Base-by-base conservation (phyloP, 2,329 filamentous ascomycete genomes). In the Ascochyta viciae-villosae region DNA sequence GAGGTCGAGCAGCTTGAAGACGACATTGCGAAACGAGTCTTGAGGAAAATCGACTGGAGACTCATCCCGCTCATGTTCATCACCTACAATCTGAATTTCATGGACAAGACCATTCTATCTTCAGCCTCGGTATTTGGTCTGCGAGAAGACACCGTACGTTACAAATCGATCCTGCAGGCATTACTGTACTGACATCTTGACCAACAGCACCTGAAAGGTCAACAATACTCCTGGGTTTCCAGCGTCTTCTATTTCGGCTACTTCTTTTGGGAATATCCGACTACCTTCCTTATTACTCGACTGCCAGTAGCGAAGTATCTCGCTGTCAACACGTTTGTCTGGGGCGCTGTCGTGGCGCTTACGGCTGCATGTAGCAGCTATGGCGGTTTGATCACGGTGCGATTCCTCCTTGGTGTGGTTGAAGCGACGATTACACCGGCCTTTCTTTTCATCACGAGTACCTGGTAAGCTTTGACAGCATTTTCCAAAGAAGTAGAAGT, bases 11-110 rank as follows among this genome's bases (percentile, higher is more conserved):
- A 41, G 13, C 23, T 40, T 23, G 49, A 47, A 15, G 49, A 59
- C 13, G 55, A 42, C 4, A 42, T 48, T 16, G 67, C 65, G 9
- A 75, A 72, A 38, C 72, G 67, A 7, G 78, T 85, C 3, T 54
- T 87, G 46, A 75, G 78, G 24, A 86, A 86, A 68, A 86, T 87
- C 55, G 85, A 87, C 66, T 74, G 72, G 60, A 74, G 75, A 12
- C 73, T 87, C 9, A 80, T 87, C 5, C 83, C 85, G 0, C 71
- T 87, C 10, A 70, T 87, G 9, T 86, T 86, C 57, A 61, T 82
- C 38, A 85, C 82, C 0, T 87, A 87, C 64, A 82, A 82, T 74
- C 68, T 87, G 58, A 85, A 85, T 63, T 87, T 86, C 54, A 84
- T 87, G 77, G 85, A 87, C 69, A 87, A 87, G 66, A 81, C 80